Conservation (phyloP, 805 yeast species). For the Candida morakotiae region DNA sequence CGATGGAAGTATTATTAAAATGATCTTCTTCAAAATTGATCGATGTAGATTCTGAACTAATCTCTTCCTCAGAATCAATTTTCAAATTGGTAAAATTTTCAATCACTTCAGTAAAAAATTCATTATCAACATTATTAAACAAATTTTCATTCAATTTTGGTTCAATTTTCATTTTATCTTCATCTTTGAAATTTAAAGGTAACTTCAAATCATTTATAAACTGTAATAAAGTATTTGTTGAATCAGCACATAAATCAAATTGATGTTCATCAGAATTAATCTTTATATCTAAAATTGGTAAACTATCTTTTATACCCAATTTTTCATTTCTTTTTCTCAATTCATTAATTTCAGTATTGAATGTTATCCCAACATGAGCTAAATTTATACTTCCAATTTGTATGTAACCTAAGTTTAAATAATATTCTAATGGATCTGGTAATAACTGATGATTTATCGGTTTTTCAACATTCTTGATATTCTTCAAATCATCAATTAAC, state of each 20-base stretch:
- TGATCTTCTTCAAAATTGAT: constrained; percentile 23
- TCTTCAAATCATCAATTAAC: constrained; percentile 57
- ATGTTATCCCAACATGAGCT: constrained; percentile 31
- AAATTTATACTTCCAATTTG: constrained; percentile 45
- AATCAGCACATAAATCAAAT: constrained; percentile 76
- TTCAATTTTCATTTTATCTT: constrained; percentile 50
- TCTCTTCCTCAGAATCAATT: constrained; percentile 5
- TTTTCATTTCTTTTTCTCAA: constrained; percentile 13
- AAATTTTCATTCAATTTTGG: constrained; percentile 27
- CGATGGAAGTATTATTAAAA: constrained; percentile 11
- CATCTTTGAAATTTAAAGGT: constrained; percentile 57
- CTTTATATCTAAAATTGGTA: constrained; percentile 39
- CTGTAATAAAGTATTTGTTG: constrained; percentile 68
- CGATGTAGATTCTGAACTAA: constrained; percentile 8
- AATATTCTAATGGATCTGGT: constrained; percentile 33
- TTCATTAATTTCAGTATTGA: constrained; percentile 20
- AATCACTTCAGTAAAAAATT: constrained; percentile 18
- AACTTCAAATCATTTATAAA: constrained; percentile 67
- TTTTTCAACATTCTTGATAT: constrained; percentile 7
- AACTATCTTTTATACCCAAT: constrained; percentile 17
- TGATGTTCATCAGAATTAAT: constrained; percentile 45
- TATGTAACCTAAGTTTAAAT: constrained; percentile 47
- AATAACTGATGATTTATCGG: neutral
- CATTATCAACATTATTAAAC: constrained; percentile 37
- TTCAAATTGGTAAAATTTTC: constrained; percentile 3